Conservation (phyloP, 1,139 yeast genomes). For the Blastobotrys capitulatus region DNA sequence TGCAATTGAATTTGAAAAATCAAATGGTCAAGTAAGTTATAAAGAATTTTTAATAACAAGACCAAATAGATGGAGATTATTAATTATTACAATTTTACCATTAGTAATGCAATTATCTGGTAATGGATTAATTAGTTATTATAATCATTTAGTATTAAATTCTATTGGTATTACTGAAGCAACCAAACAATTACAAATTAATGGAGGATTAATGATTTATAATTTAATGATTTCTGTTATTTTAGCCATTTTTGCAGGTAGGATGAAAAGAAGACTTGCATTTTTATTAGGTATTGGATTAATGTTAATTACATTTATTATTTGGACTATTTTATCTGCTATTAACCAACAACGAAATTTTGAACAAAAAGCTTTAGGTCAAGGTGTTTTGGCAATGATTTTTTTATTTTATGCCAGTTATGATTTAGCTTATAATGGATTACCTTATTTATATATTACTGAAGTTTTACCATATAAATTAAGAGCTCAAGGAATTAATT, state of each 20-base stretch:
- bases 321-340: slow-evolving; percentile 27
- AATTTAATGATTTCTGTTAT: slow-evolving; percentile 13
- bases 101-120: slow-evolving; percentile 20
- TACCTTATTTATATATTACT: slow-evolving; percentile 35
- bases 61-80: slow-evolving; percentile 38
- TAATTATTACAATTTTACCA: slow-evolving; percentile 32
- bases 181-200: slow-evolving; percentile 18
- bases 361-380: slow-evolving; percentile 18
- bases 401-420: slow-evolving; percentile 22
- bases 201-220: slow-evolving; percentile 19
- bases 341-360: slow-evolving; percentile 21
- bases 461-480: slow-evolving; percentile 39
- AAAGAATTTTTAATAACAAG: slow-evolving; percentile 36
- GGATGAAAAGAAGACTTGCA: slow-evolving; percentile 33
- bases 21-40: slow-evolving; percentile 15
- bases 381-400: slow-evolving; percentile 23
- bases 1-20: slow-evolving; percentile 19
- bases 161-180: slow-evolving; percentile 20
- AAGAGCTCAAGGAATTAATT: slow-evolving; percentile 34
- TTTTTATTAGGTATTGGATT: slow-evolving; percentile 27
- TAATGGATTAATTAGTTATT: slow-evolving; percentile 22
- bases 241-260: slow-evolving; percentile 13
- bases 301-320: slow-evolving; percentile 19
- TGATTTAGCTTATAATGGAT: slow-evolving; percentile 20
- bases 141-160: slow-evolving; percentile 18